Percentiles rank a stretch among this genome's conserved stretches.
Conservation (phyloP, 1,139 yeast genomes). For the Martiniozyma asiatica region DNA sequence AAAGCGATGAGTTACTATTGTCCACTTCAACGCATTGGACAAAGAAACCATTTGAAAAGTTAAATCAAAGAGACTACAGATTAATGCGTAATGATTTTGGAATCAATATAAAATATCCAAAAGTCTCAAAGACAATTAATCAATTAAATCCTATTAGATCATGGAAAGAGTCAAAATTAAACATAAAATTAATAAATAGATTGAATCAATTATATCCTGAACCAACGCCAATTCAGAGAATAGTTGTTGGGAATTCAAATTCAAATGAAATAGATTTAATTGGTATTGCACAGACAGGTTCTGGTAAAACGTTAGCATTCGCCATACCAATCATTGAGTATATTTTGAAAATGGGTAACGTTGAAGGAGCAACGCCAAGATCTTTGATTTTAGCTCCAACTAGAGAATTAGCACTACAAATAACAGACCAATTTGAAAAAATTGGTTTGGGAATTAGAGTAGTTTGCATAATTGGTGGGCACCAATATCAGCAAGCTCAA, state of each 20-base stretch:
- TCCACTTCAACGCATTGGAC: too few relatives aligned
- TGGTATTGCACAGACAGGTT: conserved; percentile 79
- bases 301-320: too few relatives aligned
- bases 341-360: too few relatives aligned
- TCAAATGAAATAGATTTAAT: conserved; percentile 74
- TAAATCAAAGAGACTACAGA: conserved; percentile 86
- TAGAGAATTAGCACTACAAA: conserved; percentile 83
- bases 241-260: conserved; percentile 94
- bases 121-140: conserved; percentile 43
- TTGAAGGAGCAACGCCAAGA: conserved; percentile 61
- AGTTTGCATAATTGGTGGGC: conserved; percentile 90
- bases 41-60: conserved; percentile 45
- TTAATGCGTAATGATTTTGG: conserved; percentile 69
- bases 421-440: conserved; percentile 49
- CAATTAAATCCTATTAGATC: conserved; percentile 50
- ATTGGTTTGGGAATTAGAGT: conserved; percentile 38
- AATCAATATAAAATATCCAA: too few relatives aligned
- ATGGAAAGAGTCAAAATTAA: conserved; percentile 58
- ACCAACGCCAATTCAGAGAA: conserved; percentile 88
- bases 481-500: conserved; percentile 76
- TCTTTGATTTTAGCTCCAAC: conserved; percentile 85
- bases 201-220: conserved; percentile 32
- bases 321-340: too few relatives aligned
- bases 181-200: conserved; percentile 29
- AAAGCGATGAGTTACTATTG: too few relatives aligned